Evolutionary conservation across 2,329 filamentous ascomycete species (phyloP), one percentile per base, ranked within the genome.

Genomic region (Talaromyces piceae): DNA sequence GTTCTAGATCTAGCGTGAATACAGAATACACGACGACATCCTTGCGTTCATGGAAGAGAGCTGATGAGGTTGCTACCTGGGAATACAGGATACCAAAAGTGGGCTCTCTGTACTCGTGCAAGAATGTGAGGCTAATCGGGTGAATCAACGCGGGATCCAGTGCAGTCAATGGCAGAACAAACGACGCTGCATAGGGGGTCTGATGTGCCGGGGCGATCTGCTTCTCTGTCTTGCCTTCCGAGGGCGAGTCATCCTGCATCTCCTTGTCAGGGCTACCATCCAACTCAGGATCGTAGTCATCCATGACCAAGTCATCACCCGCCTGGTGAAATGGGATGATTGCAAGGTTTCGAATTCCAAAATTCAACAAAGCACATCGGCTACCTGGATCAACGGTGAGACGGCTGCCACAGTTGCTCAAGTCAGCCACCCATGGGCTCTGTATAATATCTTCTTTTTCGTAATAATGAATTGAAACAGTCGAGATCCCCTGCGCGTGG

Each of bases 391-490:
- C 93, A 53, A 91, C 88, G 46, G 86, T 86, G 61, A 98, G 75
- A 61, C 87, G 87, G 67, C 87, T 95, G 68, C 83, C 79, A 65
- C 86, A 89, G 56, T 87, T 81, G 65, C 81, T 82, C 62, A 94
- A 73, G 50, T 86, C 80, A 48, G 86, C 79, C 47, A 86, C 83
- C 86, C 90, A 96, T 0, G 91, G 91, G 56, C 82, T 86, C 49
- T 86, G 83, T 58, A 86, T 82, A 55, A 91, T 76, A 65, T 95
- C 91, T 64, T 96, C 91, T 67, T 93, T 88, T 69, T 98, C 93
- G 72, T 97, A 98, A 76, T 91, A 97, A 73, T 98, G 93, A 62
- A 98, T 91, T 47, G 91, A 97, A 56, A 93, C 82, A 49, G 91
- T 97, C 60, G 86, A 84, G 60, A 97, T 83, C 47, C 81, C 81